A percentile compares a stretch with the other conserved stretches of the same genome.
Conservation (phyloP, 306 rosid species). For the Comarum palustre region DNA sequence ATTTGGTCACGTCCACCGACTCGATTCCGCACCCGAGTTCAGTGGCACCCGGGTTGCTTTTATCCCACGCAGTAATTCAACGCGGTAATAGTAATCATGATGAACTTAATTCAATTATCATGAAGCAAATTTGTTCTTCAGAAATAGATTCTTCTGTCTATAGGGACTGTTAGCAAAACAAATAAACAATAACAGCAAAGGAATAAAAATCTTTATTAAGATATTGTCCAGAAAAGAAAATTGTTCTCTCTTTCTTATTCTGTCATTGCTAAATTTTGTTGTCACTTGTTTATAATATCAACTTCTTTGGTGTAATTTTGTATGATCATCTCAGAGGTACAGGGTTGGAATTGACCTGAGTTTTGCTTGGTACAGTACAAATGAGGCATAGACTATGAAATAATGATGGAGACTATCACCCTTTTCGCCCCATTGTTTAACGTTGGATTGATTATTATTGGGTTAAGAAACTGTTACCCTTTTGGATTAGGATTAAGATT, state of each 20-base stretch:
- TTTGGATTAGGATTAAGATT: background rate
- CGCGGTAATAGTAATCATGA: conserved; percentile 39
- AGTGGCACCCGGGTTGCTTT: conserved; percentile 25
- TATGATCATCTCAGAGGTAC: background rate
- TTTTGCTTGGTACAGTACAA: background rate
- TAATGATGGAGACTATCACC: background rate
- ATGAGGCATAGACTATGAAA: background rate
- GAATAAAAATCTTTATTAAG: conserved; percentile 10
- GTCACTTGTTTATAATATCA: conserved; percentile 38
- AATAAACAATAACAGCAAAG: conserved; percentile 10
- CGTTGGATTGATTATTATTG: background rate
- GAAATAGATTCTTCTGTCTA: conserved; percentile 72
- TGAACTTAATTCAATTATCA: conserved; percentile 46
- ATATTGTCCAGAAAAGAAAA: background rate
- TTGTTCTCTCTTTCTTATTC: background rate
- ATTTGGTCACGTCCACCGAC: conserved; percentile 42
- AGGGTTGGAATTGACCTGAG: background rate
- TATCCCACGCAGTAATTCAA: conserved; percentile 38
- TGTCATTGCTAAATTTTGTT: conserved; percentile 23
- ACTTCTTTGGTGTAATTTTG: conserved; percentile 16
- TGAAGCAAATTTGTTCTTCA: conserved; percentile 53
- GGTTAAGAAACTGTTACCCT: background rate
- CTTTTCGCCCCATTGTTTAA: background rate
- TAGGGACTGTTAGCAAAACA: conserved; percentile 54
- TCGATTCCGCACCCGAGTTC: conserved; percentile 53